These are phyloP conservation scores for Primulina eburnea DNA, from an alignment of 257 asterid genomes.

Conservation along the genomic window DNA sequence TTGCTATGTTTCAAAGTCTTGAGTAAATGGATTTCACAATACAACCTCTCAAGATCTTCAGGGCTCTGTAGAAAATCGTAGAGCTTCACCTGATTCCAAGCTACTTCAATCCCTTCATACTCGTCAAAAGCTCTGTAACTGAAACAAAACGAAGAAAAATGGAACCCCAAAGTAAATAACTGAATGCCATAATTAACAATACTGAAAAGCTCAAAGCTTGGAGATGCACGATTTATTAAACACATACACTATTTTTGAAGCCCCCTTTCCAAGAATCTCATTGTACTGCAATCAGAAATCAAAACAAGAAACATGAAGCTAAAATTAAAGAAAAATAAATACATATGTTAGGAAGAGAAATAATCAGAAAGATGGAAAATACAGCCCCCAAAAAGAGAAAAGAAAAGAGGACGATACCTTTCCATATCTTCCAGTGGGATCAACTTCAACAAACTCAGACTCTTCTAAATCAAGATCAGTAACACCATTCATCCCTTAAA, in stretches of 20 bases:
- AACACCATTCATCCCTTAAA: conserved; percentile 55
- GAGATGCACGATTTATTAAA: conserved; percentile 23
- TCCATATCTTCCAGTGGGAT: conserved; percentile 95
- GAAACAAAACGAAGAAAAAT: conserved; percentile 10
- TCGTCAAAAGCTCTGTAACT: conserved; percentile 95
- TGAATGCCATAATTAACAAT: not conserved
- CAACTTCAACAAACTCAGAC: conserved; percentile 82
- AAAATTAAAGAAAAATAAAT: conserved; percentile 8
- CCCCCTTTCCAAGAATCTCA: conserved; percentile 97
- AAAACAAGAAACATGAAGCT: not conserved
- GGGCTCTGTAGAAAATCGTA: conserved; percentile 74
- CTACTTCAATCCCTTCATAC: conserved; percentile 96
- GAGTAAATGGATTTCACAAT: conserved; percentile 87
- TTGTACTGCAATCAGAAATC: conserved; percentile 59
- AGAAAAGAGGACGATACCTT: conserved; percentile 49
- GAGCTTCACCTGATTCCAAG: conserved; percentile 96
- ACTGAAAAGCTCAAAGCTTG: conserved; percentile 18
- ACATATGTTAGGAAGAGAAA: not conserved
- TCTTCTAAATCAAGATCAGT: conserved; percentile 57
- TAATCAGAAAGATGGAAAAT: conserved; percentile 11
- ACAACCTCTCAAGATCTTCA: conserved; percentile 93
- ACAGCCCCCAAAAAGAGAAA: conserved; percentile 5
- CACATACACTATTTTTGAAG: conserved; percentile 90
- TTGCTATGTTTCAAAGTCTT: conserved; percentile 78
- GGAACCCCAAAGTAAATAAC: conserved; percentile 14